phyloP scores from a whole-genome alignment of 164 flowering plant species.

The Annona cherimola region DNA sequence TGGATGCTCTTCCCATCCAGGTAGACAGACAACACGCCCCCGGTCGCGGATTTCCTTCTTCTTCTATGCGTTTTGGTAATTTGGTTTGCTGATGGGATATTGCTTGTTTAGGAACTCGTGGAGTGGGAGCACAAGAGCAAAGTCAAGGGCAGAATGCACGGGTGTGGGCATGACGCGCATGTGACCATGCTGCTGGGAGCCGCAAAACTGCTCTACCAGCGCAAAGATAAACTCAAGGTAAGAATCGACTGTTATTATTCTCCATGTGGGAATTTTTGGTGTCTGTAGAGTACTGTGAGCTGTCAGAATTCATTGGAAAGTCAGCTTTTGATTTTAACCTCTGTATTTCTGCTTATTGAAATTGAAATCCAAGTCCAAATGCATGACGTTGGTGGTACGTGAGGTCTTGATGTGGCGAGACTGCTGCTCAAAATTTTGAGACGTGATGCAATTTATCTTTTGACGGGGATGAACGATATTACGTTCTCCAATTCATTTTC shows the following conservation, averaged over 20 bases:
- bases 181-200: slow-evolving; percentile 86
- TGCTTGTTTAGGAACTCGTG: slow-evolving; percentile 55
- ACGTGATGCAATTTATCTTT: no score
- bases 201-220: slow-evolving; percentile 67
- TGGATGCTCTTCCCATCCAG: slow-evolving; percentile 91
- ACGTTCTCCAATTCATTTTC: background rate
- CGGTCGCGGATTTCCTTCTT: background rate
- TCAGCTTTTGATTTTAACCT: background rate
- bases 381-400: background rate
- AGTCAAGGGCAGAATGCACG: slow-evolving; percentile 79
- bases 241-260: slow-evolving; percentile 7
- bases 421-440: no score
- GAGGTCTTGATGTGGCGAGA: background rate
- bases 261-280: background rate
- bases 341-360: background rate
- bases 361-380: background rate
- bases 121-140: slow-evolving; percentile 88
- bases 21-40: slow-evolving; percentile 20
- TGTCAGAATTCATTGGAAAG: background rate
- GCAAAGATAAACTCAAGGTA: slow-evolving; percentile 61
- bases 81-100: background rate
- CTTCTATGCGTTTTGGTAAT: background rate
- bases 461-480: no score
- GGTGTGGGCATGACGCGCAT: slow-evolving; percentile 86
- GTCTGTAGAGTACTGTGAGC: background rate